Percentiles rank a stretch among this genome's conserved stretches.
Conservation (phyloP, 495 filamentous ascomycete genomes). For the Acidomyces sp. region DNA sequence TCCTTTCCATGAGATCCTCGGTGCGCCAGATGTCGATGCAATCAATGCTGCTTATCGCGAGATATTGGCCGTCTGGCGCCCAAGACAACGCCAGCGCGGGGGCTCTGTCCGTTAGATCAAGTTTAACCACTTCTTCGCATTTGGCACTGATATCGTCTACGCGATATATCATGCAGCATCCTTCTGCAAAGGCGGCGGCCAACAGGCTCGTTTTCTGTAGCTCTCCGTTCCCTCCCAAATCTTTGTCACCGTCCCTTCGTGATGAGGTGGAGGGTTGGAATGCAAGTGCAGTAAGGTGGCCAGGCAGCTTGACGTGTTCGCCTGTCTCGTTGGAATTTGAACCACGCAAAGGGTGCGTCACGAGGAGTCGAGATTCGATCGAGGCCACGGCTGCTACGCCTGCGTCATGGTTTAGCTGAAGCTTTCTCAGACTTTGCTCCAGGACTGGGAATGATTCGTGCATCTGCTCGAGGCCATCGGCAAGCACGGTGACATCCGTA, state of each 20-base stretch:
- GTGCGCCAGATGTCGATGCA: conserved; percentile 11
- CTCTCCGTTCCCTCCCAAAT: background rate
- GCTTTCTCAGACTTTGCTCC: conserved; percentile 15
- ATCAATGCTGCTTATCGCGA: conserved; percentile 15
- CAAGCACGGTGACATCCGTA: background rate
- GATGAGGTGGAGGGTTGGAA: too few relatives aligned
- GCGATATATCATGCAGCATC: conserved; percentile 6
- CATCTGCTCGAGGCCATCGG: conserved; percentile 1
- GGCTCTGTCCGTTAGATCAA: conserved; percentile 1
- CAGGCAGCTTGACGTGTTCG: background rate
- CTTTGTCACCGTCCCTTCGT: background rate
- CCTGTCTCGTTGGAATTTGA: conserved; percentile 1
- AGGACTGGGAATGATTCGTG: conserved; percentile 1
- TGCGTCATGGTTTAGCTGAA: conserved; percentile 18
- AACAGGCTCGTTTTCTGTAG: background rate
- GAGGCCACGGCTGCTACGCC: conserved; percentile 19
- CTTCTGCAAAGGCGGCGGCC: conserved; percentile 8
- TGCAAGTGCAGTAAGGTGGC: conserved; percentile 7
- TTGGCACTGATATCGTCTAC: background rate
- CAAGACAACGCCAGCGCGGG: conserved; percentile 15
- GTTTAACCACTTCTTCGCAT: background rate
- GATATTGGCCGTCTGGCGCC: conserved; percentile 10
- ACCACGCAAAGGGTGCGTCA: conserved; percentile 3
- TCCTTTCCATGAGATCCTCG: background rate
- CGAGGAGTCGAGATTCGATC: conserved; percentile 10